phyloP scores from a whole-genome alignment of 1,139 yeast species.

The Suhomyces anneliseae region DNA sequence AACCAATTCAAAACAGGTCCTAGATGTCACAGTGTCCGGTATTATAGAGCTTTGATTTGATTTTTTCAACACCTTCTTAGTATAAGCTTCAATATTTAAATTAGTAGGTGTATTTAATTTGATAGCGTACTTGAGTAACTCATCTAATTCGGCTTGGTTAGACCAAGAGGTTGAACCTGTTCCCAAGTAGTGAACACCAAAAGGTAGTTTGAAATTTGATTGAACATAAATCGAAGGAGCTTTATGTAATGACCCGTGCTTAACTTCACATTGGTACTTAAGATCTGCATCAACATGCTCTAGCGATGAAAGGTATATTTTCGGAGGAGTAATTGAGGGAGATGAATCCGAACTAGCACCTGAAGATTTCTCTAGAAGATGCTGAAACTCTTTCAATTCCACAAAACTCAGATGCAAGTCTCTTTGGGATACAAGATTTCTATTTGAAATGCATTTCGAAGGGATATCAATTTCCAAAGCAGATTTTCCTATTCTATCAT shows the following conservation, averaged over 20 bases:
- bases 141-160: conserved; percentile 32
- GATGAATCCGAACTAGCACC: not conserved
- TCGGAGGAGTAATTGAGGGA: conserved; percentile 2
- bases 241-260: conserved; percentile 25
- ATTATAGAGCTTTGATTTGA: not conserved
- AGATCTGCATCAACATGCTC: conserved; percentile 64
- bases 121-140: conserved; percentile 33
- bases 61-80: conserved; percentile 6
- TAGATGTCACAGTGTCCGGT: not conserved
- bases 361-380: not conserved
- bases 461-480: conserved; percentile 69
- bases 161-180: conserved; percentile 31
- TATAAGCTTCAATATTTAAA: conserved; percentile 17
- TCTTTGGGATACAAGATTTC: conserved; percentile 44
- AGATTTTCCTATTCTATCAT: conserved; percentile 58
- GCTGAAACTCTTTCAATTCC: conserved; percentile 24
- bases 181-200: conserved; percentile 15
- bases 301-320: conserved; percentile 55
- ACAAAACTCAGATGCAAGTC: conserved; percentile 51
- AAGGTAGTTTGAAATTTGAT: conserved; percentile 17
- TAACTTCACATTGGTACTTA: conserved; percentile 47
- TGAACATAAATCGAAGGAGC: conserved; percentile 8
- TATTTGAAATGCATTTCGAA: conserved; percentile 59
- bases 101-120: conserved; percentile 23
- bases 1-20: conserved; percentile 8